Percentiles rank a stretch among this genome's conserved stretches.
phyloP scores from a whole-genome alignment of 2,329 filamentous ascomycete genomes.

The Sarocladium strictum region DNA sequence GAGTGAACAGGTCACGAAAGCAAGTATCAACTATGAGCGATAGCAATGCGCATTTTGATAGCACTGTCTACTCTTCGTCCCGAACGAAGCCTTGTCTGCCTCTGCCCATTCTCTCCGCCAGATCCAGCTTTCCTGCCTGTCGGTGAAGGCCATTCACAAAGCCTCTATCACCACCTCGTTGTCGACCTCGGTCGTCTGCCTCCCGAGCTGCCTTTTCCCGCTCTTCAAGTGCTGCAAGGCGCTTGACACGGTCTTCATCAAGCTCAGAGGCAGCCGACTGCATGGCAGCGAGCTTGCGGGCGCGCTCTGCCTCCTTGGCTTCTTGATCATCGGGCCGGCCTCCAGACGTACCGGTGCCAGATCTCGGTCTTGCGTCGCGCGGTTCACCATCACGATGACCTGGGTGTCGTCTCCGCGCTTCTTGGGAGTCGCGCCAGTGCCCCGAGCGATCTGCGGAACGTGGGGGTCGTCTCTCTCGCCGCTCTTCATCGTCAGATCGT shows the following conservation, averaged over 20 bases:
- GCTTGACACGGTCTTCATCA: constrained; percentile 62
- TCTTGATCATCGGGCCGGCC: constrained; percentile 16
- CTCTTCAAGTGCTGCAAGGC: constrained; percentile 60
- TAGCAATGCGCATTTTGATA: too few relatives aligned
- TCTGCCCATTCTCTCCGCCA: constrained; percentile 47
- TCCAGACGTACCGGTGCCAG: constrained; percentile 9
- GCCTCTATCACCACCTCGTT: constrained; percentile 56
- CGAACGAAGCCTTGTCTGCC: constrained; percentile 37
- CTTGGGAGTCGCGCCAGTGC: background rate
- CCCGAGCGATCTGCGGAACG: background rate
- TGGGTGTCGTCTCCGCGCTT: constrained; percentile 12
- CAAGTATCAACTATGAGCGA: too few relatives aligned
- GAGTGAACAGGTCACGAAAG: too few relatives aligned
- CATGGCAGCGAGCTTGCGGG: constrained; percentile 66
- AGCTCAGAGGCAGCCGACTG: constrained; percentile 64
- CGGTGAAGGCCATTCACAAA: constrained; percentile 61
- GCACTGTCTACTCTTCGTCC: constrained; percentile 37
- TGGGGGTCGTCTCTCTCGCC: background rate
- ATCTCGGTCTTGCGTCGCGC: constrained; percentile 11
- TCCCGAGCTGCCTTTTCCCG: constrained; percentile 59
- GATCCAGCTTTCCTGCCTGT: constrained; percentile 45
- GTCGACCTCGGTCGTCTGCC: constrained; percentile 59
- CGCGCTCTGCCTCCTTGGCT: constrained; percentile 49
- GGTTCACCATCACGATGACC: constrained; percentile 16
- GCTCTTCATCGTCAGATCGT: constrained; percentile 13